Percentiles rank a stretch among this genome's conserved stretches.
Evolutionary conservation across 345 rosid species (phyloP).

Genomic region (Brassica rapa): DNA sequence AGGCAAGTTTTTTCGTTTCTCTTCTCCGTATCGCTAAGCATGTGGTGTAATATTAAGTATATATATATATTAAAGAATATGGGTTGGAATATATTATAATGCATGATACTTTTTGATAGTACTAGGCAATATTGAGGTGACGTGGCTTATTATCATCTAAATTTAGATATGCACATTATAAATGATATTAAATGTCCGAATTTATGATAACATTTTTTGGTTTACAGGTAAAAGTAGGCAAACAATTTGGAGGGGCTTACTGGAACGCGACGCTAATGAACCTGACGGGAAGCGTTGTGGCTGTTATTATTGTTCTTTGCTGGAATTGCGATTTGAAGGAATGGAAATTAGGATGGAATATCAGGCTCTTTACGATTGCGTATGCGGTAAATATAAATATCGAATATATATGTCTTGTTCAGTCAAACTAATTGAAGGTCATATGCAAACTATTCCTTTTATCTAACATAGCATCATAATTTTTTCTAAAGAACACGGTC

Average conservation of each 20-base stretch:
- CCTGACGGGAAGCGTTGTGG: constrained; percentile 44
- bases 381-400: constrained; percentile 39
- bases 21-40: not conserved
- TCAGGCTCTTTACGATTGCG: constrained; percentile 45
- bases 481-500: not conserved
- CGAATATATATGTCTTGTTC: not conserved
- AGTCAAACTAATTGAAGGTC: not conserved
- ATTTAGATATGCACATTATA: not conserved
- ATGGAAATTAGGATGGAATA: constrained; percentile 52
- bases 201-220: not conserved
- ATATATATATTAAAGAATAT: not conserved
- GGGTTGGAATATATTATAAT: not conserved
- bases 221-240: constrained; percentile 45
- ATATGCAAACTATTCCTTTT: not conserved
- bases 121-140: not conserved
- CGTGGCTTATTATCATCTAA: not conserved
- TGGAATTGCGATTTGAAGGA: constrained; percentile 34
- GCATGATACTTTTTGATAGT: not conserved
- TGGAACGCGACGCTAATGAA: constrained; percentile 50
- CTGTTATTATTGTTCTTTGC: constrained; percentile 38
- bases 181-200: not conserved
- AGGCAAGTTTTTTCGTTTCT: constrained; percentile 25
- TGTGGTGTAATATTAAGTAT: not conserved
- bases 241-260: constrained; percentile 42
- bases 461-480: not conserved